phyloP scores from a whole-genome alignment of 352 stramenopile species.

The Phytophthora fragariae region DNA sequence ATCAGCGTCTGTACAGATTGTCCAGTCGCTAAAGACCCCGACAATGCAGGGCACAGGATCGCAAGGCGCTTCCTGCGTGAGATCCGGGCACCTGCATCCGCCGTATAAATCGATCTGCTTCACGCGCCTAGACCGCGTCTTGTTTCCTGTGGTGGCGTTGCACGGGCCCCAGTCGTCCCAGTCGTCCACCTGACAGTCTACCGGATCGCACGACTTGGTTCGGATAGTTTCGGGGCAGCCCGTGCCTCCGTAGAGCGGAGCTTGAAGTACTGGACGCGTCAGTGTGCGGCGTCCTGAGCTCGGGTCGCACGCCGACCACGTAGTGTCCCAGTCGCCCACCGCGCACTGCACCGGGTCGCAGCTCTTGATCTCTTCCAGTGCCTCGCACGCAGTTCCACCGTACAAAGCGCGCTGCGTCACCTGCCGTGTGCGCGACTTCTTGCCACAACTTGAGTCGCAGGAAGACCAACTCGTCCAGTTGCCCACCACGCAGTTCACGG shows the following conservation, averaged over 20 bases:
- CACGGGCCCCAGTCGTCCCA: constrained; percentile 46
- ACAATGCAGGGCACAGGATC: constrained; percentile 55
- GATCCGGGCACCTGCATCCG: constrained; percentile 49
- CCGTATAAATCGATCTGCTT: constrained; percentile 60
- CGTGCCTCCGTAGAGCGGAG: constrained; percentile 45
- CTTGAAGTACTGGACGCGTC: constrained; percentile 45
- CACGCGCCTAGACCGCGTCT: constrained; percentile 48
- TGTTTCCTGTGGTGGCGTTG: constrained; percentile 37
- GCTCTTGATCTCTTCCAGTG: constrained; percentile 43
- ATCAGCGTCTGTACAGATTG: constrained; percentile 52
- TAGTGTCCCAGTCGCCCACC: constrained; percentile 43
- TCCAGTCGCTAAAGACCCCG: constrained; percentile 58
- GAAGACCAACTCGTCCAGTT: constrained; percentile 50
- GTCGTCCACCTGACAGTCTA: constrained; percentile 54
- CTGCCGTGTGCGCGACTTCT: constrained; percentile 45
- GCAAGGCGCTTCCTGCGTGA: constrained; percentile 50
- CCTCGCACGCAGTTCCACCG: constrained; percentile 38
- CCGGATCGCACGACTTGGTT: constrained; percentile 55
- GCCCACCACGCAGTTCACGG: constrained; percentile 56
- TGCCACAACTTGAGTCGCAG: constrained; percentile 50
- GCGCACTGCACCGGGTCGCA: constrained; percentile 57
- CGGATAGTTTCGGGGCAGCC: constrained; percentile 40
- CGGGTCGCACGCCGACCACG: constrained; percentile 49
- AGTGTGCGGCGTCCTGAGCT: constrained; percentile 38
- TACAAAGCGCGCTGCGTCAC: constrained; percentile 47